These are phyloP conservation scores for Pseudomicrostroma phylloplanum DNA, from an alignment of 1,284 basidiomycete species.

Conservation along the genomic window DNA sequence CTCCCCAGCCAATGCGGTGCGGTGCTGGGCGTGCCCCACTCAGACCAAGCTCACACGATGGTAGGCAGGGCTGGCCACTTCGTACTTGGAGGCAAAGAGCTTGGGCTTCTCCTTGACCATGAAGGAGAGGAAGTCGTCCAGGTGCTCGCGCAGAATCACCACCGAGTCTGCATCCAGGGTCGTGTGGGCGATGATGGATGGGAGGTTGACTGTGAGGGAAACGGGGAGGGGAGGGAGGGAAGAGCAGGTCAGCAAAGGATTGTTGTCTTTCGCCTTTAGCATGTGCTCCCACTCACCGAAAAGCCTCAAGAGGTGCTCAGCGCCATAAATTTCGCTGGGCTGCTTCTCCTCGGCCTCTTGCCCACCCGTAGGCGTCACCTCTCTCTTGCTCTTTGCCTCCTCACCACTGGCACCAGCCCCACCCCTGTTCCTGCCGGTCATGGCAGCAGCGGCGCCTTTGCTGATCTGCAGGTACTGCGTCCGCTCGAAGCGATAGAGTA, in stretches of 20 bases:
- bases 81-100: neutral
- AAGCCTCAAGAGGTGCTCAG: slow-evolving; percentile 85
- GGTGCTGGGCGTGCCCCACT: no score
- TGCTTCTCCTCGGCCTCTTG: slow-evolving; percentile 55
- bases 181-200: slow-evolving; percentile 76
- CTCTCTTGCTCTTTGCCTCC: neutral
- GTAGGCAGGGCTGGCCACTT: neutral
- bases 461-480: slow-evolving; percentile 81
- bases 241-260: neutral
- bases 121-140: slow-evolving; percentile 75
- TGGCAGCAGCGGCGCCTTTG: slow-evolving; percentile 62
- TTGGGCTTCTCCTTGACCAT: slow-evolving; percentile 63
- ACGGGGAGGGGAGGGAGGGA: neutral
- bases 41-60: neutral
- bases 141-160: slow-evolving; percentile 74
- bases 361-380: neutral
- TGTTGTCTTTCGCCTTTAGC: neutral
- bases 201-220: slow-evolving; percentile 57
- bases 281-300: slow-evolving; percentile 63
- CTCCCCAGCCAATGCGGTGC: no score
- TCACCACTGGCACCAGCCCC: slow-evolving; percentile 52
- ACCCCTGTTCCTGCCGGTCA: slow-evolving; percentile 25
- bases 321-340: slow-evolving; percentile 86
- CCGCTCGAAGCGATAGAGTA: slow-evolving; percentile 89
- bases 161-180: slow-evolving; percentile 86